Conservation (phyloP, 768 basidiomycete genomes). For the Calocera viscosa region DNA sequence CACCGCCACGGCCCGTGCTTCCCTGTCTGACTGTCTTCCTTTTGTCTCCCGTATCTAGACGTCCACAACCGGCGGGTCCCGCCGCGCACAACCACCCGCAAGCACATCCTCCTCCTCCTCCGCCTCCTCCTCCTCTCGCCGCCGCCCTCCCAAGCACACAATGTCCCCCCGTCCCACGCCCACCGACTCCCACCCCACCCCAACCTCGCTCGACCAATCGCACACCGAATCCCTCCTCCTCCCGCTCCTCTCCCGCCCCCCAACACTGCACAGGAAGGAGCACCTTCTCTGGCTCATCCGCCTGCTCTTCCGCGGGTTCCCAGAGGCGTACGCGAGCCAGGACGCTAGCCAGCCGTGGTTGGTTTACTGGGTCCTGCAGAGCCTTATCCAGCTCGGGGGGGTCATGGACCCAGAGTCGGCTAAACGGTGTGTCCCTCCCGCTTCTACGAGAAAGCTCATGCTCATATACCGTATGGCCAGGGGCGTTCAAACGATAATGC, state of each 20-base stretch:
- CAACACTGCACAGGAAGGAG: background rate
- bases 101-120: background rate
- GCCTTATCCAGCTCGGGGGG: conserved; percentile 66
- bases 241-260: background rate
- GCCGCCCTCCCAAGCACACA: background rate
- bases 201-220: background rate
- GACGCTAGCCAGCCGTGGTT: conserved; percentile 96
- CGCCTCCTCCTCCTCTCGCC: background rate
- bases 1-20: background rate
- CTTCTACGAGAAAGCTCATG: conserved; percentile 1
- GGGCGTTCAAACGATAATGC: conserved; percentile 64
- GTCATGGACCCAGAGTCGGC: conserved; percentile 65
- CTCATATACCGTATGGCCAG: conserved; percentile 29
- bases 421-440: conserved; percentile 40
- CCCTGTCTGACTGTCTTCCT: background rate
- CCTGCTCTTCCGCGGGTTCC: conserved; percentile 60
- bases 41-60: background rate
- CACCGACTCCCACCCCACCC: background rate
- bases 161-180: background rate
- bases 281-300: background rate
- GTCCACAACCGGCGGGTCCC: background rate
- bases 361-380: conserved; percentile 82
- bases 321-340: conserved; percentile 62
- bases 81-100: no score
- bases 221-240: background rate